A percentile compares a stretch with the other conserved stretches of the same genome.
These are phyloP conservation scores for Metschnikowia peoriensis DNA, from an alignment of 805 yeast species.

Conservation along the genomic window DNA sequence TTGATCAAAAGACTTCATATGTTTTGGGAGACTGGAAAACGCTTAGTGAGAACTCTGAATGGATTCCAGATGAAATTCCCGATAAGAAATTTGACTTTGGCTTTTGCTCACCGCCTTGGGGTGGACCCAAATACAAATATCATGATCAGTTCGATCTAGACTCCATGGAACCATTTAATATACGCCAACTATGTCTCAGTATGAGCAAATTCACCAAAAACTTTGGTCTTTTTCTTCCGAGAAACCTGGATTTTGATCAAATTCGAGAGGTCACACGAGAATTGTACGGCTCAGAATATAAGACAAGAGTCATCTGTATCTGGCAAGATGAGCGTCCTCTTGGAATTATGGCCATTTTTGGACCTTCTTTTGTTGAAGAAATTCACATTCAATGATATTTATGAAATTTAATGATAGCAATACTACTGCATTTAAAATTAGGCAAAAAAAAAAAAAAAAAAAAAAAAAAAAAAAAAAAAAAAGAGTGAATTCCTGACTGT, in stretches of 20 bases:
- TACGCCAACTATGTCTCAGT: constrained; percentile 45
- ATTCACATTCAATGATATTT: neutral
- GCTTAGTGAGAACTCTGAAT: constrained; percentile 22
- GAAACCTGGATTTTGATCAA: constrained; percentile 55
- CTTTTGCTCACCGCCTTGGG: constrained; percentile 89
- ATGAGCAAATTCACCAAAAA: constrained; percentile 42
- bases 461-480: neutral
- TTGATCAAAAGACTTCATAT: constrained; percentile 50
- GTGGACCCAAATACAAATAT: constrained; percentile 62
- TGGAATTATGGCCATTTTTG: constrained; percentile 17
- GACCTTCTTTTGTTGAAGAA: constrained; percentile 4
- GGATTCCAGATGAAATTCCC: constrained; percentile 34
- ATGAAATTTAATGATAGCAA: neutral
- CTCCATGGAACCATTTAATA: constrained; percentile 44
- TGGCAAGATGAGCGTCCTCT: constrained; percentile 17
- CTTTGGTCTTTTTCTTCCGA: constrained; percentile 63
- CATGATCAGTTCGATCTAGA: constrained; percentile 44
- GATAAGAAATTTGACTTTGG: constrained; percentile 46
- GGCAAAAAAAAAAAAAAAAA: too few relatives aligned
- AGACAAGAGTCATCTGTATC: constrained; percentile 16
- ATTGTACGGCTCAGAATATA: constrained; percentile 21
- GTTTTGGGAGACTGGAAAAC: constrained; percentile 49
- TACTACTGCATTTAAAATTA: neutral
- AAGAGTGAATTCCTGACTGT: too few relatives aligned
- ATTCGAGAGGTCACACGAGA: constrained; percentile 45